phyloP scores from a whole-genome alignment of 805 yeast genomes.

The Helenozyma rhizophorensis region DNA sequence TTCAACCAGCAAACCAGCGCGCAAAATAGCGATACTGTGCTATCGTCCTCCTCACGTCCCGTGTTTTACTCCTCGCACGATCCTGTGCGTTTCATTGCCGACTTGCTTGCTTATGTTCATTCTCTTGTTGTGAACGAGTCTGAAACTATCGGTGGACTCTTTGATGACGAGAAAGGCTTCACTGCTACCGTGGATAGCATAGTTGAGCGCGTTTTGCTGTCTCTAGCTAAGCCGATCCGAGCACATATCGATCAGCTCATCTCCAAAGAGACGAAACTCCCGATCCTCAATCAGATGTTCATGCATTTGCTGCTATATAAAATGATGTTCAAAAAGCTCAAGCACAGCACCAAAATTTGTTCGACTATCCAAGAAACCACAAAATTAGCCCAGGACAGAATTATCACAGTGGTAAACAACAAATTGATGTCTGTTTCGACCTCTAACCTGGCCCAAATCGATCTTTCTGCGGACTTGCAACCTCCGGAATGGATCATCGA shows the following conservation, averaged over 20 bases:
- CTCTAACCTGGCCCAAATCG: constrained; percentile 38
- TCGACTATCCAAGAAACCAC: constrained; percentile 22
- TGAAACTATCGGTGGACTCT: constrained; percentile 65
- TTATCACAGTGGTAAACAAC: constrained; percentile 22
- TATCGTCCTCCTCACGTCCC: constrained; percentile 33
- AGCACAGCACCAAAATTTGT: constrained; percentile 17
- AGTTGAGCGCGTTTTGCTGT: constrained; percentile 46
- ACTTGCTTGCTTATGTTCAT: constrained; percentile 83
- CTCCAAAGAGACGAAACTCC: constrained; percentile 57
- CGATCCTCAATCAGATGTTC: constrained; percentile 52
- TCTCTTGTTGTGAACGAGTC: constrained; percentile 81
- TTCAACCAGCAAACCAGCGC: constrained; percentile 55
- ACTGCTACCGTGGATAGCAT: constrained; percentile 30
- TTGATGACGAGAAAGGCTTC: constrained; percentile 30
- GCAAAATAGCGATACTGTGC: constrained; percentile 11
- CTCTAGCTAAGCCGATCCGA: constrained; percentile 57
- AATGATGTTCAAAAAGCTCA: constrained; percentile 56
- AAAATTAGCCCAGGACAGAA: constrained; percentile 22
- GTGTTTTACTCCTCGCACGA: constrained; percentile 69
- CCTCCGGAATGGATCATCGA: constrained; percentile 83
- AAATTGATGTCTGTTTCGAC: constrained; percentile 28
- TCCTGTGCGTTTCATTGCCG: constrained; percentile 79
- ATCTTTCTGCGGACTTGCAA: constrained; percentile 51
- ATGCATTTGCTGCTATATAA: constrained; percentile 65
- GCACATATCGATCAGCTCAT: constrained; percentile 66